Evolutionary conservation across 2,329 filamentous ascomycete species (phyloP).

Genomic region (Stagonosporopsis vannaccii): DNA sequence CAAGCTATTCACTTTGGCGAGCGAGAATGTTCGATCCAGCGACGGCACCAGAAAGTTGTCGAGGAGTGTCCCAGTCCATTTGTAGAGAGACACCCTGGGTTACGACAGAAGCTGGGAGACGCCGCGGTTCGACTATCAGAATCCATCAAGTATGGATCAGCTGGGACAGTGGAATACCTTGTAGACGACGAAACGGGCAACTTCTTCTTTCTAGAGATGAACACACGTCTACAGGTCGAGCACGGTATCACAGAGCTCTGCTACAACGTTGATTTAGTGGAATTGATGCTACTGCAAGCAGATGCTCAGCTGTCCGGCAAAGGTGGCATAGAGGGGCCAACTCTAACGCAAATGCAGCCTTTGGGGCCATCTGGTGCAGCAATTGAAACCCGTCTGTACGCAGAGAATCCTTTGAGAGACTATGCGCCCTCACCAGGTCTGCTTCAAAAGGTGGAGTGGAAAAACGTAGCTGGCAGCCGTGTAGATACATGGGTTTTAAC

Average conservation of each 20-base stretch:
- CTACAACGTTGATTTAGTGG: slow-evolving; percentile 62
- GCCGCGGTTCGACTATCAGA: slow-evolving; percentile 73
- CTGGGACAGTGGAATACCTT: slow-evolving; percentile 89
- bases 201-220: slow-evolving; percentile 74
- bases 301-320: slow-evolving; percentile 58
- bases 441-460: slow-evolving; percentile 65
- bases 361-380: slow-evolving; percentile 55
- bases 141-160: slow-evolving; percentile 74
- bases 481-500: slow-evolving; percentile 71
- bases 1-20: slow-evolving; percentile 85
- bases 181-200: slow-evolving; percentile 81
- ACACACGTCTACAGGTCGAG: slow-evolving; percentile 65
- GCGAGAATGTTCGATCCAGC: slow-evolving; percentile 85
- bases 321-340: slow-evolving; percentile 53
- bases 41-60: slow-evolving; percentile 88
- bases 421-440: slow-evolving; percentile 67
- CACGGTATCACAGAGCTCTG: slow-evolving; percentile 66
- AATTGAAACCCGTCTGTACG: slow-evolving; percentile 64
- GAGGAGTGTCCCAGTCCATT: slow-evolving; percentile 87
- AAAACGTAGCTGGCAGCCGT: slow-evolving; percentile 56
- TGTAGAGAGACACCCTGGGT: slow-evolving; percentile 57
- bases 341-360: slow-evolving; percentile 54
- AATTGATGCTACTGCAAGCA: slow-evolving; percentile 64
- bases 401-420: slow-evolving; percentile 65
- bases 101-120: slow-evolving; percentile 68